phyloP scores from a whole-genome alignment of 768 basidiomycete species.

The Suillus spraguei region DNA sequence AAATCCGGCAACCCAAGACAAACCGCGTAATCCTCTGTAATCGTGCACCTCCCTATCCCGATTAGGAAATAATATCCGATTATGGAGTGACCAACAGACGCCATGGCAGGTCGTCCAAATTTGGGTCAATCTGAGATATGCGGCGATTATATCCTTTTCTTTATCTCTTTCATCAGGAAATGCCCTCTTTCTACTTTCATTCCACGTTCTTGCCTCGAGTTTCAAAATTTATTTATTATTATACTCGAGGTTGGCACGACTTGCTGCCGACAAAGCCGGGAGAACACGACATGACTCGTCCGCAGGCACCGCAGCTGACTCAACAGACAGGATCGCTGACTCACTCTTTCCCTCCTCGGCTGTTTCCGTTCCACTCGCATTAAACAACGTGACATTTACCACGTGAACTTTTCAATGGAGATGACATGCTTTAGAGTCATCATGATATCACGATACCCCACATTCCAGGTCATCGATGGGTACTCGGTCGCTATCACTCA shows the following conservation, averaged over 20 bases:
- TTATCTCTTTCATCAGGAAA: constrained; percentile 7
- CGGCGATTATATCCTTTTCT: constrained; percentile 14
- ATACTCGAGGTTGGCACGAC: constrained; percentile 11
- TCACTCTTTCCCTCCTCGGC: constrained; percentile 10
- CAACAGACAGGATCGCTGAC: constrained; percentile 20
- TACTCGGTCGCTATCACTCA: neutral
- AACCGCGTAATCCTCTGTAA: constrained; percentile 33
- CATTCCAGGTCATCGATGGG: neutral
- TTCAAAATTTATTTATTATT: constrained; percentile 15
- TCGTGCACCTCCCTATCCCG: constrained; percentile 17
- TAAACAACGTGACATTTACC: neutral
- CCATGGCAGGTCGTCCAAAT: neutral
- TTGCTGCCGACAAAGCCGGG: neutral
- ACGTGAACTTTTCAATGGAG: neutral
- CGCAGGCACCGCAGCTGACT: constrained; percentile 18
- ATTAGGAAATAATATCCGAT: constrained; percentile 16
- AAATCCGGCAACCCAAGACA: constrained; percentile 27
- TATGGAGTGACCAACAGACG: neutral
- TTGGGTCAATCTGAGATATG: constrained; percentile 34
- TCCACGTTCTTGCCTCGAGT: constrained; percentile 36
- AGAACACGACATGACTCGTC: constrained; percentile 9
- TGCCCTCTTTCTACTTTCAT: constrained; percentile 8
- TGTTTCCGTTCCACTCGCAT: constrained; percentile 13
- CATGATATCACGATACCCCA: neutral
- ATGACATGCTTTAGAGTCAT: no score